Percentiles rank a stretch among this genome's conserved stretches.
Conservation (phyloP, 257 asterid species). For the Solanum piurae region DNA sequence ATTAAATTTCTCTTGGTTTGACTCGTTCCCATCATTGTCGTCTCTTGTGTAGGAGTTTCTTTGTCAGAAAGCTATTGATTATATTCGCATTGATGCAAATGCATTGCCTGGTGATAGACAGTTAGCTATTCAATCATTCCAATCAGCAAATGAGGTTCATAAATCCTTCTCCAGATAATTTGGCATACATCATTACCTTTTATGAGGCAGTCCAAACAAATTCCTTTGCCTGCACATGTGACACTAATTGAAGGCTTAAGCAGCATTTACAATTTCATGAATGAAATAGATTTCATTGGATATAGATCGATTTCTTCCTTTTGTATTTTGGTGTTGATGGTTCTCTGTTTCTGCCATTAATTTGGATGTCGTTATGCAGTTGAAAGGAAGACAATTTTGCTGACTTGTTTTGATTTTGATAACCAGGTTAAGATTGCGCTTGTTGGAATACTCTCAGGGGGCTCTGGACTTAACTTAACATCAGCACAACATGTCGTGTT, state of each 20-base stretch:
- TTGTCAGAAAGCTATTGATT: slow-evolving; percentile 58
- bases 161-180: slow-evolving; percentile 2
- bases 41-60: slow-evolving; percentile 50
- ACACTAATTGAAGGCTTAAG: neutral
- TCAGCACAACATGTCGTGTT: slow-evolving; percentile 86
- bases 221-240: neutral
- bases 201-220: neutral
- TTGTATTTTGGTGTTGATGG: neutral
- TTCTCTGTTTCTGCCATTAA: neutral
- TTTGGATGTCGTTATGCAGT: neutral
- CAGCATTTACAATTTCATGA: neutral
- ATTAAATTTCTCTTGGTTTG: neutral
- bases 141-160: slow-evolving; percentile 59
- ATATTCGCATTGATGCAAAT: slow-evolving; percentile 77
- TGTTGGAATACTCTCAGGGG: slow-evolving; percentile 93
- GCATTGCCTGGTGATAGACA: slow-evolving; percentile 54
- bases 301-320: neutral
- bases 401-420: neutral
- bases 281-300: neutral
- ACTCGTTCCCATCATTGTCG: neutral
- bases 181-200: neutral
- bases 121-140: slow-evolving; percentile 67
- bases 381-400: neutral
- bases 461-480: slow-evolving; percentile 87
- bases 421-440: slow-evolving; percentile 80